Conservation (phyloP, 169 alveolate genomes). For the Plasmodium gallinaceum region DNA sequence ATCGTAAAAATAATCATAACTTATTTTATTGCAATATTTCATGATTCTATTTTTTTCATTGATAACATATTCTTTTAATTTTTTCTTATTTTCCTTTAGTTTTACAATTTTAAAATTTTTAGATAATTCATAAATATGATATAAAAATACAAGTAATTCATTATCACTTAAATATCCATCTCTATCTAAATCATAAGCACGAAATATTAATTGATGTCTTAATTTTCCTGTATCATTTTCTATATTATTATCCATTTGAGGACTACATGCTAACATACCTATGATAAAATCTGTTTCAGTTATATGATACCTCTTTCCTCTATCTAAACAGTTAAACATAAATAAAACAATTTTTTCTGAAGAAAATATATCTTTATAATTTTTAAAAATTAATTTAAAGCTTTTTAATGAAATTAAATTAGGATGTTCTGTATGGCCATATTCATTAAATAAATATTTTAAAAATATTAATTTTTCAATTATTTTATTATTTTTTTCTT, state of each 20-base stretch:
- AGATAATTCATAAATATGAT: constrained; percentile 79
- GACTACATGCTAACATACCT: constrained; percentile 87
- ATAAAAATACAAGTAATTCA: constrained; percentile 72
- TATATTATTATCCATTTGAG: constrained; percentile 79
- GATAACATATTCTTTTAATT: constrained; percentile 36
- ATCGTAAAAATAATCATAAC: constrained; percentile 47
- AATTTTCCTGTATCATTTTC: constrained; percentile 78
- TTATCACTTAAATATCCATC: constrained; percentile 77
- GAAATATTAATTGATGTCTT: constrained; percentile 83
- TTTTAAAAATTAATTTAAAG: constrained; percentile 34
- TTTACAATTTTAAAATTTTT: constrained; percentile 4
- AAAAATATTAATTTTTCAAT: constrained; percentile 45
- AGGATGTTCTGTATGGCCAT: constrained; percentile 62
- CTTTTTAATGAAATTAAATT: constrained; percentile 47
- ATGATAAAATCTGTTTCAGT: constrained; percentile 81
- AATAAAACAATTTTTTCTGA: constrained; percentile 78
- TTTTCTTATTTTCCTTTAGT: constrained; percentile 26
- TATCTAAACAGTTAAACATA: constrained; percentile 83
- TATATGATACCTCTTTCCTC: constrained; percentile 76
- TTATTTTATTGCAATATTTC: constrained; percentile 31
- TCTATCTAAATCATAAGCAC: constrained; percentile 84
- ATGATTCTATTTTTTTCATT: constrained; percentile 25
- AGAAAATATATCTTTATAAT: constrained; percentile 74
- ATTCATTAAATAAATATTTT: constrained; percentile 56
- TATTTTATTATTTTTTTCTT: constrained; percentile 13